Evolutionary conservation across 306 rosid species (phyloP).

Genomic region (Chamaecrista fasciculata): DNA sequence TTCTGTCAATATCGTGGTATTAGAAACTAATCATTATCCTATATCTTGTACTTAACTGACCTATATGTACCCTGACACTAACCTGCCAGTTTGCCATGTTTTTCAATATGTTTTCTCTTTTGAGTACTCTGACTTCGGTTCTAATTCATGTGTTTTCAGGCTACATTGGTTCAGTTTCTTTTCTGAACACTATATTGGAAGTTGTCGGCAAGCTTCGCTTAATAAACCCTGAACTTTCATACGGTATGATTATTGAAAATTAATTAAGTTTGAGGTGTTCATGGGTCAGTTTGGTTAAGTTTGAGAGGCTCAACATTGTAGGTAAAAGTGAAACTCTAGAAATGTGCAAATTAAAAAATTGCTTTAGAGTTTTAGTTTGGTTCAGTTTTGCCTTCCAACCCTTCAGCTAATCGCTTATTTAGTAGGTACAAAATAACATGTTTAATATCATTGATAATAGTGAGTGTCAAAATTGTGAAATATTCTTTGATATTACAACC

Average conservation of each 20-base stretch:
- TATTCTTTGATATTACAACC: neutral
- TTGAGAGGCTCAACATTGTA: conserved; percentile 19
- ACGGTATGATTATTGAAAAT: conserved; percentile 34
- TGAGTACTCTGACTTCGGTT: neutral
- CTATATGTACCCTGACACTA: conserved; percentile 1
- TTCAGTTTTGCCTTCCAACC: conserved; percentile 47
- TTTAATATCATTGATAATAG: too few relatives aligned
- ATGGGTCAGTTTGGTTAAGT: conserved; percentile 33
- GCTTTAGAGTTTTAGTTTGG: conserved; percentile 42
- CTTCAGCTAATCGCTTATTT: neutral
- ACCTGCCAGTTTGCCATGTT: neutral
- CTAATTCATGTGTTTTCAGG: conserved; percentile 46
- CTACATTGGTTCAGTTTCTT: conserved; percentile 63
- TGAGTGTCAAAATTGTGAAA: neutral
- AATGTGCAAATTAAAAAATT: too few relatives aligned
- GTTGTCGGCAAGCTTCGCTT: conserved; percentile 73
- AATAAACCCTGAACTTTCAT: conserved; percentile 63
- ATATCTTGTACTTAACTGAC: conserved; percentile 5
- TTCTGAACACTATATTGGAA: conserved; percentile 65
- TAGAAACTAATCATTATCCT: neutral
- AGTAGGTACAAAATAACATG: neutral
- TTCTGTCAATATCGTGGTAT: too few relatives aligned
- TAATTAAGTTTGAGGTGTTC: neutral
- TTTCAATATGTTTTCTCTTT: neutral
- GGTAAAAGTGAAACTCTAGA: neutral